These are phyloP conservation scores for Gossypium trilobum DNA, from an alignment of 441 rosid species.

Conservation along the genomic window DNA sequence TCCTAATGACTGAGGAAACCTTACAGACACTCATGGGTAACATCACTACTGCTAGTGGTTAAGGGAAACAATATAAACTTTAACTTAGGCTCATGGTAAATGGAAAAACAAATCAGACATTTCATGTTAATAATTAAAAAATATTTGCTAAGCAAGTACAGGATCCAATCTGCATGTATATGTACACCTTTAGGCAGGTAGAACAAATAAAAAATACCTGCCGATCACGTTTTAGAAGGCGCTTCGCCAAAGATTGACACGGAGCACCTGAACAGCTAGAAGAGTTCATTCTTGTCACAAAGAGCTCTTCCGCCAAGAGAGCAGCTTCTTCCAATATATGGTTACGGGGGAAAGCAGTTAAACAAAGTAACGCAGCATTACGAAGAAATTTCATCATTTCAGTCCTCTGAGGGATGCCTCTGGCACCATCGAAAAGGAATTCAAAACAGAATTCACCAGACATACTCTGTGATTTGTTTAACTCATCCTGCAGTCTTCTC, in stretches of 20 bases:
- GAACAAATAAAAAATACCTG: conserved; percentile 44
- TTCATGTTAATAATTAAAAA: not conserved
- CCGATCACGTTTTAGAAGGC: conserved; percentile 77
- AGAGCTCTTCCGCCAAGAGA: conserved; percentile 80
- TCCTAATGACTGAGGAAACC: not conserved
- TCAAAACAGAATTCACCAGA: conserved; percentile 33
- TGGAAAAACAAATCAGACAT: not conserved
- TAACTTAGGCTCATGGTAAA: not conserved
- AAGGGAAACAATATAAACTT: not conserved
- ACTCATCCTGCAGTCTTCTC: conserved; percentile 35
- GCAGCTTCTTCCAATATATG: conserved; percentile 70
- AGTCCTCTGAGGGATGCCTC: conserved; percentile 36
- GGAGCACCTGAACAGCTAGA: conserved; percentile 49
- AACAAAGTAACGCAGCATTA: conserved; percentile 65
- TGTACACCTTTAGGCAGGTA: conserved; percentile 2
- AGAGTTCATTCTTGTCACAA: conserved; percentile 45
- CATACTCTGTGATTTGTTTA: conserved; percentile 26
- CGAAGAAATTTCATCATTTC: conserved; percentile 76
- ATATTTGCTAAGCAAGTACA: not conserved
- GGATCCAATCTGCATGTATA: not conserved
- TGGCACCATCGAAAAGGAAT: conserved; percentile 36
- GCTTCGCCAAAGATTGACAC: conserved; percentile 75
- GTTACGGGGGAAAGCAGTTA: conserved; percentile 73
- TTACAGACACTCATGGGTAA: not conserved
- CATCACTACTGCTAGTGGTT: not conserved